phyloP scores from a whole-genome alignment of 2,329 filamentous ascomycete genomes.

The Corinectria fuckeliana region DNA sequence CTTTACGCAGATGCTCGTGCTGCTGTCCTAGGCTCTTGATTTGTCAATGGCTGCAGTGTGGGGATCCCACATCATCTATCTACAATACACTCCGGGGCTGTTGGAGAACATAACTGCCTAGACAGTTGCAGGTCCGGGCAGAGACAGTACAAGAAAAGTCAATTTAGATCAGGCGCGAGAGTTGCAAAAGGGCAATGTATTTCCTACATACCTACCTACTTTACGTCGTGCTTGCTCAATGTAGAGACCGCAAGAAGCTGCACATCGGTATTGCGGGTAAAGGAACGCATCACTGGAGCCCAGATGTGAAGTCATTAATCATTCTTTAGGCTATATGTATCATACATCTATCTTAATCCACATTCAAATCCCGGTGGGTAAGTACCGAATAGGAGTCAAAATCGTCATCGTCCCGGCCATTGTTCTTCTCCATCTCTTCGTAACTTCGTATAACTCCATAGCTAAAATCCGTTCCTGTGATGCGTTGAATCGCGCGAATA shows the following conservation, averaged over 20 bases:
- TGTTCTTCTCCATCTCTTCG: constrained; percentile 16
- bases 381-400: neutral
- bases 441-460: constrained; percentile 26
- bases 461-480: constrained; percentile 1
- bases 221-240: too few species aligned
- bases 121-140: neutral
- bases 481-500: neutral
- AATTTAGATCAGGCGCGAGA: neutral
- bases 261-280: too few species aligned
- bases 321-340: constrained; percentile 27
- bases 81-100: neutral
- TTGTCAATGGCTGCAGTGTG: constrained; percentile 4
- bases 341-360: constrained; percentile 29
- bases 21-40: constrained; percentile 55
- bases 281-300: too few species aligned
- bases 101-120: too few species aligned
- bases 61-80: neutral
- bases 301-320: constrained; percentile 3
- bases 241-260: too few species aligned
- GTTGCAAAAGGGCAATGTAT: neutral
- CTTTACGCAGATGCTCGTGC: constrained; percentile 72
- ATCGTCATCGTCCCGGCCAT: constrained; percentile 7
- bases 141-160: neutral
- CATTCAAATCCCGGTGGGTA: constrained; percentile 3
- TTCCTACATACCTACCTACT: neutral